phyloP scores from a whole-genome alignment of 2,329 filamentous ascomycete genomes.

The Niveomyces coronatus region DNA sequence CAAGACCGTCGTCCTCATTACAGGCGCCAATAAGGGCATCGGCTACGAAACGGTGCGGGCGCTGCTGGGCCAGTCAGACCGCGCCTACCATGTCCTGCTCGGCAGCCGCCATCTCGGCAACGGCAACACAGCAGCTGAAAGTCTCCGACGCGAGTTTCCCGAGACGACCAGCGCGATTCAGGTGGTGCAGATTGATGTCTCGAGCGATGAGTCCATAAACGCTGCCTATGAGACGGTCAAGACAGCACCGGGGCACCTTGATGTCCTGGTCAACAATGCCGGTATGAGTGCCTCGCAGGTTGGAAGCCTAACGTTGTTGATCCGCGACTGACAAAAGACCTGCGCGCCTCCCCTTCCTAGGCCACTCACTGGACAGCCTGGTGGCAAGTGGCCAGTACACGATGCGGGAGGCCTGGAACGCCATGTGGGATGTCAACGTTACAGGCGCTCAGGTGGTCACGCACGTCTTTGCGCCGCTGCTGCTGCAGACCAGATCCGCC shows the following conservation, averaged over 20 bases:
- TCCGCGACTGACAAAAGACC: background rate
- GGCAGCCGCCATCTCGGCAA: slow-evolving; percentile 40
- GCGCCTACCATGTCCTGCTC: slow-evolving; percentile 40
- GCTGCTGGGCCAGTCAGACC: slow-evolving; percentile 29
- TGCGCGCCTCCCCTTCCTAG: slow-evolving; percentile 12
- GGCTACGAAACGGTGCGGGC: slow-evolving; percentile 45
- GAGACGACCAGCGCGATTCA: slow-evolving; percentile 28
- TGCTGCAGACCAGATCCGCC: slow-evolving; percentile 22
- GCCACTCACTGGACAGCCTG: slow-evolving; percentile 30
- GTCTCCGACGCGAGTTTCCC: slow-evolving; percentile 28
- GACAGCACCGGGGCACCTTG: slow-evolving; percentile 18
- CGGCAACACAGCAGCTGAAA: slow-evolving; percentile 32
- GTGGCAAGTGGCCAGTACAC: slow-evolving; percentile 13
- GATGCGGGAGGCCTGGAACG: slow-evolving; percentile 30
- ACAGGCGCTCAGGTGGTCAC: slow-evolving; percentile 29
- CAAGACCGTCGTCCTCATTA: slow-evolving; percentile 37
- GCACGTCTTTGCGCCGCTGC: slow-evolving; percentile 29
- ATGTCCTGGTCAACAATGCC: slow-evolving; percentile 25
- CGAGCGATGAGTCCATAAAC: slow-evolving; percentile 22
- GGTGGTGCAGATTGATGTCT: slow-evolving; percentile 22
- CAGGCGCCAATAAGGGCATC: slow-evolving; percentile 47
- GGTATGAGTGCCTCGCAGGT: slow-evolving; percentile 12
- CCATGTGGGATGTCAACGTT: slow-evolving; percentile 36
- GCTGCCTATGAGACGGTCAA: slow-evolving; percentile 19
- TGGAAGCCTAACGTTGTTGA: background rate